phyloP scores from a whole-genome alignment of 768 basidiomycete genomes.

The Myochromella boudieri region DNA sequence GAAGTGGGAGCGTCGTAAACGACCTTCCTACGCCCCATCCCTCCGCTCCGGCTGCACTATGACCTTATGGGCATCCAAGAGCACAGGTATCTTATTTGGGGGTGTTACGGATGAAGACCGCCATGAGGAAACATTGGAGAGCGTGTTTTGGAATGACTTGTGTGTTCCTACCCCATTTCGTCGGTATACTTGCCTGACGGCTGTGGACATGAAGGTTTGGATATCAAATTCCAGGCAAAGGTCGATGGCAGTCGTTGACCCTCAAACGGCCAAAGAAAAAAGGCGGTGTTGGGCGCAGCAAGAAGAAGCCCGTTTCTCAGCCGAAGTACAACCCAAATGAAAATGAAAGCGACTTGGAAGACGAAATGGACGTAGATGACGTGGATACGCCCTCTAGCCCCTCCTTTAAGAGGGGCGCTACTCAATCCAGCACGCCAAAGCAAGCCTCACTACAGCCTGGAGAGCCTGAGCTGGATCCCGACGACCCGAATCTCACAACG shows the following conservation, averaged over 20 bases:
- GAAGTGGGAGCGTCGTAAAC: slow-evolving; percentile 88
- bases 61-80: slow-evolving; percentile 71
- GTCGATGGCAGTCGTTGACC: slow-evolving; percentile 77
- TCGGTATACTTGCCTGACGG: neutral
- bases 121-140: slow-evolving; percentile 81
- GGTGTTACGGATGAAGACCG: slow-evolving; percentile 87
- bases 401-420: too few species aligned
- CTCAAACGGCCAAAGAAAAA: slow-evolving; percentile 71
- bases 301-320: slow-evolving; percentile 27
- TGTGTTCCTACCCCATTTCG: slow-evolving; percentile 29
- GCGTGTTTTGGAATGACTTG: slow-evolving; percentile 88
- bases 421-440: too few species aligned
- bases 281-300: slow-evolving; percentile 38
- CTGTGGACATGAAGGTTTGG: slow-evolving; percentile 56
- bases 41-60: slow-evolving; percentile 84
- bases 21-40: slow-evolving; percentile 64
- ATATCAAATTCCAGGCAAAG: slow-evolving; percentile 73
- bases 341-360: slow-evolving; percentile 15
- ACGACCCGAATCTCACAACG: slow-evolving; percentile 62
- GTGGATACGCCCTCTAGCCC: neutral
- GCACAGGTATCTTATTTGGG: slow-evolving; percentile 79
- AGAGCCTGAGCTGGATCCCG: slow-evolving; percentile 43
- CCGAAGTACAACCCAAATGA: slow-evolving; percentile 17
- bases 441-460: slow-evolving; percentile 22
- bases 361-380: slow-evolving; percentile 9